Percentiles rank a stretch among this genome's conserved stretches.
phyloP scores from a whole-genome alignment of 306 rosid genomes.

The Vicia villosa region DNA sequence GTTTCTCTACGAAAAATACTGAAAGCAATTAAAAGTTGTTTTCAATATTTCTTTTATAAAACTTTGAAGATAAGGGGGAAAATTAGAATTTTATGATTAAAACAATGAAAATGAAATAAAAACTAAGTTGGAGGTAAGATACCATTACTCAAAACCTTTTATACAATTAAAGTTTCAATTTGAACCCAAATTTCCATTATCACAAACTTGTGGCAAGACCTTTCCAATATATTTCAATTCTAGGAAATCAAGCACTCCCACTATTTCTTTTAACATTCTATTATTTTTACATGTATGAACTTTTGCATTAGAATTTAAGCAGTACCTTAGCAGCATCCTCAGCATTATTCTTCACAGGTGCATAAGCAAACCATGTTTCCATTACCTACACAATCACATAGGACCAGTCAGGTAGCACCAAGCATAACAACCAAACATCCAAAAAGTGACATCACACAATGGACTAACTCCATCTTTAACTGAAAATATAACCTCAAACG shows the following conservation, averaged over 20 bases:
- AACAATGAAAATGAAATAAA: neutral
- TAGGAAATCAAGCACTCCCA: constrained; percentile 26
- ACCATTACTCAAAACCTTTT: constrained; percentile 14
- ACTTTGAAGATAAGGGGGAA: neutral
- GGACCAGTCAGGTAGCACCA: constrained; percentile 33
- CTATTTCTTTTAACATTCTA: constrained; percentile 18
- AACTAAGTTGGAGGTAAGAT: neutral
- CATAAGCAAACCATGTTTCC: constrained; percentile 97
- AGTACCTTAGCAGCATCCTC: constrained; percentile 95
- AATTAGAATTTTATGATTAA: neutral
- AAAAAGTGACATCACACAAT: constrained; percentile 21
- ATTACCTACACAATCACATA: constrained; percentile 59
- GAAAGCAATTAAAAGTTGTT: neutral
- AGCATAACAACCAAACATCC: constrained; percentile 5
- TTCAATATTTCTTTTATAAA: neutral
- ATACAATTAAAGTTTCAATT: constrained; percentile 25
- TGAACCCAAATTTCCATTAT: constrained; percentile 26
- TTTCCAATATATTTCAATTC: constrained; percentile 23
- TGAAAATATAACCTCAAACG: constrained; percentile 15
- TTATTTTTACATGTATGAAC: constrained; percentile 8
- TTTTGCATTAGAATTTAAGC: constrained; percentile 33
- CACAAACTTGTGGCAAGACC: constrained; percentile 14
- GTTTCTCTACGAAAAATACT: neutral
- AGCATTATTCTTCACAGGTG: constrained; percentile 97
- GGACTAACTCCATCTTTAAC: constrained; percentile 16